Base-by-base conservation (phyloP, 441 rosid genomes). In the Populus hybrid region DNA sequence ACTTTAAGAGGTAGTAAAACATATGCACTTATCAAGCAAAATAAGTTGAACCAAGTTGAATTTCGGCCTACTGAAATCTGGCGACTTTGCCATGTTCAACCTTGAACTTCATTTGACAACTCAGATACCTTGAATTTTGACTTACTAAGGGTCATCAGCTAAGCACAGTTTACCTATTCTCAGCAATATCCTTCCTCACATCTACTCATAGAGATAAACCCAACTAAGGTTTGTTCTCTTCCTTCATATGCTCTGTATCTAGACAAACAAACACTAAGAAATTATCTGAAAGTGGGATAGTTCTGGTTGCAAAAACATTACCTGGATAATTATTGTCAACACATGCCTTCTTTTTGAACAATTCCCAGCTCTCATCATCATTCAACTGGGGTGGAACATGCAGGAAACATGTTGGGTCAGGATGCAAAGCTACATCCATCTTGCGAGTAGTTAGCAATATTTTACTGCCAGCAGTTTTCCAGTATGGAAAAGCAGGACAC, bases 271-370 rank as follows among this genome's bases (percentile, higher is more conserved):
- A 12, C 57, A 46, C 57, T 46, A 46, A 46, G 16, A 14, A 74
- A 30, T 67, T 18, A 72, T 57, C 53, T 21, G 46, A 73, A 12
- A 35, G 7, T 26, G 21, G 77, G 18, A 2, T 30, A 32, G 34
- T 21, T 14, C 61, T 53, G 53, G 4, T 42, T 20, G 42, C 28
- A 75, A 28, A 11, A 76, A 57, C 73, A n/a, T 11, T 74, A 79
- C 81, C 81, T 67, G 77, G 81, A 77, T 61, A 70, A 70, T 77
- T 77, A 7, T 20, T 61, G 9, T 34, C 63, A 28, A 71, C 81
- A 59, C 81, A 81, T 14, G 86, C 77, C 69, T 83, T 83, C 78
- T 72, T 81, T 63, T 80, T 79, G 34, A 84, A 81, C 63, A 81
- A 76, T 57, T 81, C 77, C 87, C 86, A 84, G 40, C 82, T 75